Evolutionary conservation across 2,329 filamentous ascomycete genomes (phyloP).

Genomic region (Magnaporthiopsis incrustans): DNA sequence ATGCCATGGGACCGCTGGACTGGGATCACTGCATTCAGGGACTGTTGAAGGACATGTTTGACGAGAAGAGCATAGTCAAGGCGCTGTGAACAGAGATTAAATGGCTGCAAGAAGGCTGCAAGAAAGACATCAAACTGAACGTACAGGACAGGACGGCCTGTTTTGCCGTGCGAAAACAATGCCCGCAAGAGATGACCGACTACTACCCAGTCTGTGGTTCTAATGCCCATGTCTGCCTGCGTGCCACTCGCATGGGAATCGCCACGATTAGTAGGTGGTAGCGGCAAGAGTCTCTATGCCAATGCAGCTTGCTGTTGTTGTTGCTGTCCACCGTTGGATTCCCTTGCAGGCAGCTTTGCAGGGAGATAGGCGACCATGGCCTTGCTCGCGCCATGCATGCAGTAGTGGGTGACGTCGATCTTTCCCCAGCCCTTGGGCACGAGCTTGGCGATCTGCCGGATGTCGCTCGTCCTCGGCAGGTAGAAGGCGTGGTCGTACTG

Average conservation of each 20-base stretch:
- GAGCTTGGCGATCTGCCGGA: conserved; percentile 65
- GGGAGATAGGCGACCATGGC: conserved; percentile 60
- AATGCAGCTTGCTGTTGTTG: no score
- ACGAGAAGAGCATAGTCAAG: conserved; percentile 62
- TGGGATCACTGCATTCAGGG: conserved; percentile 53
- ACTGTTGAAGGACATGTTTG: conserved; percentile 69
- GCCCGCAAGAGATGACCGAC: background rate
- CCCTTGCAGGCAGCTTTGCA: conserved; percentile 8
- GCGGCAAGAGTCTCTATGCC: no score
- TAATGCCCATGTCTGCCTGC: no score
- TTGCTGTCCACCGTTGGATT: background rate
- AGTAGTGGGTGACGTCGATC: conserved; percentile 79
- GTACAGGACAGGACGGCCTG: background rate
- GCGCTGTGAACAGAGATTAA: conserved; percentile 32
- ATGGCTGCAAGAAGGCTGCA: background rate
- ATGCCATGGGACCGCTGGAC: conserved; percentile 70
- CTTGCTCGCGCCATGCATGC: conserved; percentile 84
- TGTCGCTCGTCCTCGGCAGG: conserved; percentile 75
- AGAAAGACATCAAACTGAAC: background rate
- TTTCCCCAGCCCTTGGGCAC: conserved; percentile 41
- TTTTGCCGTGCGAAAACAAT: background rate
- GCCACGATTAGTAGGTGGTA: no score
- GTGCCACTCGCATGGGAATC: no score
- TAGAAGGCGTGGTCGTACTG: conserved; percentile 62
- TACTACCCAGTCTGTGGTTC: no score